Conservation (phyloP, 2,329 filamentous ascomycete species). For the Catunica adiposa region DNA sequence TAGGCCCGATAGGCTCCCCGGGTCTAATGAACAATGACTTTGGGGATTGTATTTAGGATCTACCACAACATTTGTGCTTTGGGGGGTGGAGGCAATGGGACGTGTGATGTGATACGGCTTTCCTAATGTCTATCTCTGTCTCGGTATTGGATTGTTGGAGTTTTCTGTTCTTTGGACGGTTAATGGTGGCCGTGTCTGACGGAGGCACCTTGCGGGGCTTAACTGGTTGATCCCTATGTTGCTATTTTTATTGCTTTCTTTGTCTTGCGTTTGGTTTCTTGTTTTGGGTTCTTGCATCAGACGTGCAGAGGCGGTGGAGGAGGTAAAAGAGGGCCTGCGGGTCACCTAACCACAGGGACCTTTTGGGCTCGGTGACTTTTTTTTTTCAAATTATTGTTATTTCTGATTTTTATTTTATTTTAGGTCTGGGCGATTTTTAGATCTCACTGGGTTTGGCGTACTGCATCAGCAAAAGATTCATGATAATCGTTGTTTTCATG, state of each 20-base stretch:
- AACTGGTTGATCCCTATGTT: background rate
- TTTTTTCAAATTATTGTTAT: background rate
- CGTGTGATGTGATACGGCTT: background rate
- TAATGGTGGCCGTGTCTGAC: background rate
- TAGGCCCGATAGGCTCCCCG: background rate
- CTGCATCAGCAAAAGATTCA: conserved; percentile 1
- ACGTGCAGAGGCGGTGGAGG: background rate
- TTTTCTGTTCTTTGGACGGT: background rate
- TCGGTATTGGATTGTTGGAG: background rate
- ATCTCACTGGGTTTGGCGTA: conserved; percentile 8
- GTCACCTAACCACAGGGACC: background rate
- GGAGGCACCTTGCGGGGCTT: too few relatives aligned
- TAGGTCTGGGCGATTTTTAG: conserved; percentile 4
- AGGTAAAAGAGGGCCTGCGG: background rate
- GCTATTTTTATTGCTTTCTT: background rate
- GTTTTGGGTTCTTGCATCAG: background rate
- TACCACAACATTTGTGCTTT: background rate
- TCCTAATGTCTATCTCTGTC: background rate
- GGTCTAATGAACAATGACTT: background rate
- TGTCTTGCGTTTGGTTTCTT: background rate
- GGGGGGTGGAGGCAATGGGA: background rate
- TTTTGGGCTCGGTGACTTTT: background rate
- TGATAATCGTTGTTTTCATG: background rate
- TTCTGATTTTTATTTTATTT: conserved; percentile 4
- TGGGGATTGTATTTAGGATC: background rate